Evolutionary conservation across 345 rosid genomes (phyloP).

Genomic region (Cardamine chenopodiifolia): DNA sequence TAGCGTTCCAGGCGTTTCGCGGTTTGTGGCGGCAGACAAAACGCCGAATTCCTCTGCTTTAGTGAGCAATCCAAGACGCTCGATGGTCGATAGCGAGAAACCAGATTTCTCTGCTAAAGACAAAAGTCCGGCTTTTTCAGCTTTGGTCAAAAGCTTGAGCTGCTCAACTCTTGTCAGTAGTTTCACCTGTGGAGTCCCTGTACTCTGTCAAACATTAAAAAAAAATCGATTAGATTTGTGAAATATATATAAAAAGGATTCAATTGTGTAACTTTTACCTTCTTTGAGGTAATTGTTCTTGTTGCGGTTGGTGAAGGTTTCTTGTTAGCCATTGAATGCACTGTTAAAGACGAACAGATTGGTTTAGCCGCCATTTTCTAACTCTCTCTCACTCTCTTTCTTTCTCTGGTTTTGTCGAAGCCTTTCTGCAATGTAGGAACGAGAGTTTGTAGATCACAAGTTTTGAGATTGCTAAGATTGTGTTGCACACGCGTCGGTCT

Average conservation of each 20-base stretch:
- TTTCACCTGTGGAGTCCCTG: constrained; percentile 53
- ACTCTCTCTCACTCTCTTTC: not conserved
- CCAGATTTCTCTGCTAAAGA: constrained; percentile 91
- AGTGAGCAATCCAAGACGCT: constrained; percentile 89
- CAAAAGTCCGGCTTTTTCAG: constrained; percentile 85
- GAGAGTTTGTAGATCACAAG: constrained; percentile 26
- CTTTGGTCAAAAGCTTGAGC: constrained; percentile 82
- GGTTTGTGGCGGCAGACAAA: constrained; percentile 84
- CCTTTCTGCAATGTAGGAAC: constrained; percentile 22
- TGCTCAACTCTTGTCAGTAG: constrained; percentile 92
- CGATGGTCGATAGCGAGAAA: constrained; percentile 79
- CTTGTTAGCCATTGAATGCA: constrained; percentile 75
- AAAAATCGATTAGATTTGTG: not conserved
- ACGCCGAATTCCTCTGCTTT: constrained; percentile 91
- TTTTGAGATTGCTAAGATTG: constrained; percentile 32
- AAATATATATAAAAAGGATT: not conserved
- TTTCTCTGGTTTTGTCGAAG: constrained; percentile 7
- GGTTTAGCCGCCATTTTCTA: constrained; percentile 47
- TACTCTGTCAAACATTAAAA: constrained; percentile 11
- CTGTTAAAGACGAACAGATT: constrained; percentile 43
- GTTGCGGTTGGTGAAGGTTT: constrained; percentile 56
- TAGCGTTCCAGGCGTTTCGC: constrained; percentile 68
- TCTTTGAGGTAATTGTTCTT: constrained; percentile 57
- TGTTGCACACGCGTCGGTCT: constrained; percentile 38
- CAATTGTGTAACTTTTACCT: constrained; percentile 41